Evolutionary conservation across 2,329 filamentous ascomycete species (phyloP), one percentile per base, ranked within the genome.

Genomic region (Clarireedia paspali): DNA sequence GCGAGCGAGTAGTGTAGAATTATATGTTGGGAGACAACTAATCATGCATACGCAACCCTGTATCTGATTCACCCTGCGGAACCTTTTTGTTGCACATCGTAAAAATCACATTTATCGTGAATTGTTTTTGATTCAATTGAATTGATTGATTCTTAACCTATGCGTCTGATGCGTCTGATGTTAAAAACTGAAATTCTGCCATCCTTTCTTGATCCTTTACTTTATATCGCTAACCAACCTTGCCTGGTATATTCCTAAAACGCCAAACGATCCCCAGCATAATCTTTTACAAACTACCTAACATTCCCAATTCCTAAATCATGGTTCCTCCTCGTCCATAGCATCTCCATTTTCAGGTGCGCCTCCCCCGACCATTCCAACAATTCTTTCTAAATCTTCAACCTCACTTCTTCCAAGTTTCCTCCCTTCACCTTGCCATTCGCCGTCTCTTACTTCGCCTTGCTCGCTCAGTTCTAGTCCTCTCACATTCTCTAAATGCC

Each of bases 401-500:
- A 84, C 80, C 66, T 85, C 81, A 1, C 72, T 76, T 47, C 72
- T 72, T 2, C 70, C 75, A 14, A 82, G 63, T 27, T 70, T 75
- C 58, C 75, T 70, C 5, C 80, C 80, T 38, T 74, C 74, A 5
- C 77, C 79, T 65, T 82, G 80, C 80, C 81, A 83, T 67, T 85
- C 81, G 10, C 83, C 83, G 64, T 85, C 83, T 58, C 80, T 76
- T 48, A 86, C 77, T 65, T 83, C 83, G 10, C 84, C 84, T 58
- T 79, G 73, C 5, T 73, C 69, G 2, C 80, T 83, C 36, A 87
- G 69, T 64, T 89, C 85, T 56, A 91, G 72, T 0, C 87, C 87
- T 47, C 83, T 75, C 46, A 82, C 75, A 27, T 73, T 78, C 73
- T 95, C 89, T 42, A 96, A 74, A 68, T 95, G 88, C 58, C 87